Percentiles rank a stretch among this genome's conserved stretches.
Conservation (phyloP, 164 flowering plant species). For the Berberis vulgaris region DNA sequence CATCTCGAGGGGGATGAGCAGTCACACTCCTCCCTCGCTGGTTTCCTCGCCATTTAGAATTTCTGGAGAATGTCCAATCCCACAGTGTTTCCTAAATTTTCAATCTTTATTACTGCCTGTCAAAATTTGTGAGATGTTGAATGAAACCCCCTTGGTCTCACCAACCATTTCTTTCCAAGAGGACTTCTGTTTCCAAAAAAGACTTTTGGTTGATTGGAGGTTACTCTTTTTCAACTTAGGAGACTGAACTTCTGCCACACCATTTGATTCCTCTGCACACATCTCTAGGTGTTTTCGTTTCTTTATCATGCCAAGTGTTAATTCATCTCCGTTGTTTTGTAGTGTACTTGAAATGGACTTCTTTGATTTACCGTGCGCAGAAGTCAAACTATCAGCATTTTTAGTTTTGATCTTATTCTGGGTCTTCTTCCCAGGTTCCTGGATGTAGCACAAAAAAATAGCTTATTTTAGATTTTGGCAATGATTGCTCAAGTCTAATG, state of each 20-base stretch:
- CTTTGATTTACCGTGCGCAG: slow-evolving; percentile 11
- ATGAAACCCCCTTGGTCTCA: slow-evolving; percentile 28
- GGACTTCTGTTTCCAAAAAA: slow-evolving; percentile 43
- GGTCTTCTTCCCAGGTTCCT: slow-evolving; percentile 21
- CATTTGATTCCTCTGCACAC: slow-evolving; percentile 10
- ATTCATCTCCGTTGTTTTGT: slow-evolving; percentile 15
- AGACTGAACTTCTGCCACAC: slow-evolving; percentile 12
- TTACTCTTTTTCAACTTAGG: slow-evolving; percentile 11
- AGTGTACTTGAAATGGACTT: slow-evolving; percentile 17
- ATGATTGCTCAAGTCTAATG: neutral
- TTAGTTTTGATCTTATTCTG: slow-evolving; percentile 12
- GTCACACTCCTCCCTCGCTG: too few species aligned
- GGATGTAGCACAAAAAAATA: slow-evolving; percentile 12
- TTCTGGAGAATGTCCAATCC: slow-evolving; percentile 4
- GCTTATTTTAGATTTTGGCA: neutral
- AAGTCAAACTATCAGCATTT: neutral
- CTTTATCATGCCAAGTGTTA: slow-evolving; percentile 6
- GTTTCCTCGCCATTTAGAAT: too few species aligned
- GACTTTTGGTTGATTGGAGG: slow-evolving; percentile 23
- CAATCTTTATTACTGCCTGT: slow-evolving; percentile 20
- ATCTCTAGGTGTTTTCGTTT: slow-evolving; percentile 11
- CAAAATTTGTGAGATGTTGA: slow-evolving; percentile 54
- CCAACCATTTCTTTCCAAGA: slow-evolving; percentile 63
- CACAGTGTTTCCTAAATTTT: slow-evolving; percentile 9
- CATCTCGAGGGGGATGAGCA: too few species aligned